These are phyloP conservation scores for Populus deltoides DNA, from an alignment of 345 rosid genomes.

Conservation along the genomic window DNA sequence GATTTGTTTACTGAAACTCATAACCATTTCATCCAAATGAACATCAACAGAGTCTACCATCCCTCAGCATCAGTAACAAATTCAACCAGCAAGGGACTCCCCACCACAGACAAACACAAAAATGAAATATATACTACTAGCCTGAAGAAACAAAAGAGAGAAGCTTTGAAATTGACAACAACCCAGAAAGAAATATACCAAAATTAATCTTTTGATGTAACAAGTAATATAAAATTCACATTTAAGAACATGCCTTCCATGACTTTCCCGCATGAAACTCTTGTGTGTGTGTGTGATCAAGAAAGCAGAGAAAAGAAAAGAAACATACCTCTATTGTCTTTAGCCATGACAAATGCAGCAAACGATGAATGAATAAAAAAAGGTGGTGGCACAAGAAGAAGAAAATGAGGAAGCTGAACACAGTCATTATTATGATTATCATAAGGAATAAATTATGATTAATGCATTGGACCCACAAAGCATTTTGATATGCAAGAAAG, in stretches of 20 bases:
- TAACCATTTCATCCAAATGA: background rate
- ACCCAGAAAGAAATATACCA: background rate
- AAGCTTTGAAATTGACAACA: background rate
- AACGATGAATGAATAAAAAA: conserved; percentile 11
- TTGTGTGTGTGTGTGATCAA: background rate
- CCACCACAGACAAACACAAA: background rate
- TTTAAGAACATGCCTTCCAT: too few relatives aligned
- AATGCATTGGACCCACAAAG: conserved; percentile 65
- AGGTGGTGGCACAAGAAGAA: conserved; percentile 21
- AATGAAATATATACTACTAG: too few relatives aligned
- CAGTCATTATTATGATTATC: conserved; percentile 18
- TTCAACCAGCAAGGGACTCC: background rate
- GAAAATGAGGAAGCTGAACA: conserved; percentile 28
- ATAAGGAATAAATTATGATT: conserved; percentile 27
- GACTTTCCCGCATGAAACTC: too few relatives aligned
- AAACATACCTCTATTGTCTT: conserved; percentile 30
- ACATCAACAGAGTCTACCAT: background rate
- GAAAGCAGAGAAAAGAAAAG: background rate
- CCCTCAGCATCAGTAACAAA: background rate
- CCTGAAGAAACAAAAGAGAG: background rate
- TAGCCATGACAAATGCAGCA: conserved; percentile 35
- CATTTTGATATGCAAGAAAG: conserved; percentile 19
- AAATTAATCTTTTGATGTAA: background rate
- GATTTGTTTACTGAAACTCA: background rate
- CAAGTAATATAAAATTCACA: too few relatives aligned